Percentiles rank a stretch among this genome's conserved stretches.
Conservation (phyloP, 352 stramenopile genomes). For the Globisporangium radiosum region DNA sequence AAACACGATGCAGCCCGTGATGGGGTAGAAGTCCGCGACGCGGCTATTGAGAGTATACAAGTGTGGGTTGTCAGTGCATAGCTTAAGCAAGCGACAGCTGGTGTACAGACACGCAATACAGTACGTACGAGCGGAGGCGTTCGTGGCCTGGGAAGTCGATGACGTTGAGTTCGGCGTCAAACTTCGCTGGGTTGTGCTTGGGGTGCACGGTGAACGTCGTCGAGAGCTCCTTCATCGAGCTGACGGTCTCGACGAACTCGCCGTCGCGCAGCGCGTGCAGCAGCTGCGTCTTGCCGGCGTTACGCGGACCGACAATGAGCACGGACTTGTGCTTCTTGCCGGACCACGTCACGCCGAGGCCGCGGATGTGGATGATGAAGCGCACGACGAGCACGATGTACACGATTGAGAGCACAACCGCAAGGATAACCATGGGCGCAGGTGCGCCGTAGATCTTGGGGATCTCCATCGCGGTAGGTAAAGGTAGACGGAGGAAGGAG, state of each 20-base stretch:
- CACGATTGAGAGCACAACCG: constrained; percentile 15
- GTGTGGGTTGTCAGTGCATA: not conserved
- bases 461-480: constrained; percentile 4
- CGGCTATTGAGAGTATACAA: constrained; percentile 21
- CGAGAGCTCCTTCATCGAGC: constrained; percentile 81
- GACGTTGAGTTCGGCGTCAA: constrained; percentile 61
- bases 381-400: constrained; percentile 23
- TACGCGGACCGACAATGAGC: constrained; percentile 55
- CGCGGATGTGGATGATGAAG: constrained; percentile 65
- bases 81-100: not conserved
- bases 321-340: constrained; percentile 72
- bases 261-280: constrained; percentile 75
- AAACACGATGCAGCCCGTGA: constrained; percentile 66
- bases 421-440: constrained; percentile 47
- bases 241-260: constrained; percentile 64
- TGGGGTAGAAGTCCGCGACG: constrained; percentile 67
- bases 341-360: constrained; percentile 49
- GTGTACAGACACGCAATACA: not conserved
- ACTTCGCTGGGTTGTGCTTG: constrained; percentile 64
- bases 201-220: constrained; percentile 56
- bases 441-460: constrained; percentile 56
- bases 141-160: constrained; percentile 82
- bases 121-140: constrained; percentile 58
- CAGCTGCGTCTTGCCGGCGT: constrained; percentile 78
- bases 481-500: too few species aligned